Evolutionary conservation across 1,284 basidiomycete genomes (phyloP), one percentile per base, ranked within the genome.

Genomic region (Ustilago bromivora): DNA sequence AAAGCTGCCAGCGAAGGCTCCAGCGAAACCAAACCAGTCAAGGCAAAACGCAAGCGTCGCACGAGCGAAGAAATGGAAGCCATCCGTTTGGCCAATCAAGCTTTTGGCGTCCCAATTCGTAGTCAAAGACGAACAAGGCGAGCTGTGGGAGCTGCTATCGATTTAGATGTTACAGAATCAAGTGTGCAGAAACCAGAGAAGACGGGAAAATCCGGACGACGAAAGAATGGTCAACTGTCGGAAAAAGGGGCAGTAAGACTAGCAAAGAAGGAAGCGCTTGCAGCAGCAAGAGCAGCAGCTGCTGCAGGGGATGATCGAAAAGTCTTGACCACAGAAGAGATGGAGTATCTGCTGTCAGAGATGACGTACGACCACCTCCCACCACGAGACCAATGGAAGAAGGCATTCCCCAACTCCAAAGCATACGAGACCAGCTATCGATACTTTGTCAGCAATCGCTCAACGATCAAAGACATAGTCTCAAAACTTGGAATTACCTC

Each of bases 401-500:
- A n/a, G 6, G 52, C 43, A 2, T 82, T 80, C 46, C 69, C 73
- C 0, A 66, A 61, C 34, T 58, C 64, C 2, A 77, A 74, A 47
- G 34, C 53, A 23, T 19, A 62, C 5, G 38, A 51, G 51, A 76
- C 80, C 3, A 73, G 51, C 53, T 77, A 79, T 57, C 77, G 82
- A 3, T 83, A 83, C 68, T 82, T 84, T 66, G 66, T 81, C 3
- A 64, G 78, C 51, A 83, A 82, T 51, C 64, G 62, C 3, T 62
- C 74, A 2, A 84, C 80, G 10, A 65, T 76, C 11, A 12, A 61
- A 9, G 60, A 71, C 2, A 66, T 84, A 32, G 76, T 82, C 19
- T 40, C 58, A 15, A 40, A 61, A 5, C 64, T 84, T 11, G 73
- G 71, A 3, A 69, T 84, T 3, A 63, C 65, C 12, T 36, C 56